Conservation (phyloP, 805 yeast species). For the Candida chauliodis region DNA sequence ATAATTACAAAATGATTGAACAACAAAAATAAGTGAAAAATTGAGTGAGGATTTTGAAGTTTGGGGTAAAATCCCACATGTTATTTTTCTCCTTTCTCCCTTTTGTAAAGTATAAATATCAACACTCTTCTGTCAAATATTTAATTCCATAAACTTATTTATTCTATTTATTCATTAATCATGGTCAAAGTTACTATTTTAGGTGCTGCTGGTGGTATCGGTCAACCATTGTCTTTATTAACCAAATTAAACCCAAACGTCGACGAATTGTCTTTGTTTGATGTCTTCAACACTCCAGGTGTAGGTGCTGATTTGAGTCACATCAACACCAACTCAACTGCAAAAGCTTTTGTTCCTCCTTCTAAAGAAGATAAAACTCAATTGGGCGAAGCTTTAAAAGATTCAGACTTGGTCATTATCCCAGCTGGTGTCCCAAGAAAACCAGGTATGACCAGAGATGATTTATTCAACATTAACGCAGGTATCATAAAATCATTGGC, state of each 20-base stretch:
- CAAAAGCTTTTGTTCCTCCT: slow-evolving; percentile 59
- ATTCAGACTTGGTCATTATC: slow-evolving; percentile 47
- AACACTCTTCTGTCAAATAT: too few relatives aligned
- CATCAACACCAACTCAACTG: slow-evolving; percentile 64
- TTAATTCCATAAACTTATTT: too few relatives aligned
- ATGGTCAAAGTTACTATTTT: slow-evolving; percentile 75
- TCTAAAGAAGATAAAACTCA: slow-evolving; percentile 46
- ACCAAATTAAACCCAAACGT: slow-evolving; percentile 66
- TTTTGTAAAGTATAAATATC: slow-evolving; percentile 2
- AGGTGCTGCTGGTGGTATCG: slow-evolving; percentile 95
- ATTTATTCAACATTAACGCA: slow-evolving; percentile 79
- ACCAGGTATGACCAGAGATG: slow-evolving; percentile 94
- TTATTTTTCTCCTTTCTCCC: not conserved
- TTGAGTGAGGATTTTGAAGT: not conserved
- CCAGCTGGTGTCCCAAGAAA: slow-evolving; percentile 94
- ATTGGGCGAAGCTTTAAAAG: slow-evolving; percentile 43
- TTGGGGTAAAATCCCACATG: slow-evolving; percentile 7
- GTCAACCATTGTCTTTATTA: slow-evolving; percentile 84
- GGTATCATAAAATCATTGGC: slow-evolving; percentile 73
- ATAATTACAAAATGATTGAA: too few relatives aligned
- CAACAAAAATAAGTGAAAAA: too few relatives aligned
- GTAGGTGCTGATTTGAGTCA: slow-evolving; percentile 87
- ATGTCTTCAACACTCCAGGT: slow-evolving; percentile 81
- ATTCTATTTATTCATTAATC: too few relatives aligned
- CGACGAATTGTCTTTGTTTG: slow-evolving; percentile 70